These are phyloP conservation scores for Eucalyptus marginata DNA, from an alignment of 345 rosid genomes.

Conservation along the genomic window DNA sequence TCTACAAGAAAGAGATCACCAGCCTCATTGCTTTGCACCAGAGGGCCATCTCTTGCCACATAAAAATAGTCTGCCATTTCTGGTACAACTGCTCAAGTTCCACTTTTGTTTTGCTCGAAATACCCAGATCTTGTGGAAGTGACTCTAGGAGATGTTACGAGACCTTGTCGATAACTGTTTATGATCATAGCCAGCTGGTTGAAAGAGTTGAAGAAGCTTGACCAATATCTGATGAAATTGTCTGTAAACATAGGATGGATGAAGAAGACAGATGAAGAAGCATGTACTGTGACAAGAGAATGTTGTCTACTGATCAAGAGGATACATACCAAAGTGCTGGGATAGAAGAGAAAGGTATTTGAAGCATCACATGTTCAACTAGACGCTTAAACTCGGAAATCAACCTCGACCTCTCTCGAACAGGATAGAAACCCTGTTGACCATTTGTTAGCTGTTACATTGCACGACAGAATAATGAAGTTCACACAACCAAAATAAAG, in stretches of 20 bases:
- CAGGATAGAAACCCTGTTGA: slow-evolving; percentile 81
- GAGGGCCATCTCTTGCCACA: slow-evolving; percentile 99
- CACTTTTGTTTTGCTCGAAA: slow-evolving; percentile 40
- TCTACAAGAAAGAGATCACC: slow-evolving; percentile 83
- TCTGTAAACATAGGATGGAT: slow-evolving; percentile 24
- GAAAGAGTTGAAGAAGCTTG: slow-evolving; percentile 47
- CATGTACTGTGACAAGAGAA: background rate
- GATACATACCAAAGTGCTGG: slow-evolving; percentile 22
- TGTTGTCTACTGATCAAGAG: background rate
- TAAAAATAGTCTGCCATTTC: slow-evolving; percentile 76
- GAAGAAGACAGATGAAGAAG: background rate
- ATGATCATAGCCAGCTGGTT: slow-evolving; percentile 23
- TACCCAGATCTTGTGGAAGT: slow-evolving; percentile 27
- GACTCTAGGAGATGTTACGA: slow-evolving; percentile 12
- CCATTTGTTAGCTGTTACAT: background rate
- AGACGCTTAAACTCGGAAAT: slow-evolving; percentile 32
- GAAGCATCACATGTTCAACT: slow-evolving; percentile 49
- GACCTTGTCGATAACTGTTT: slow-evolving; percentile 28
- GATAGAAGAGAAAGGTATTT: slow-evolving; percentile 22
- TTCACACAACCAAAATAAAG: background rate
- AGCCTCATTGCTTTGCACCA: slow-evolving; percentile 80
- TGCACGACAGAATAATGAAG: background rate
- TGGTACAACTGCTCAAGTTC: slow-evolving; percentile 45
- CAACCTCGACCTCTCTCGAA: slow-evolving; percentile 78
- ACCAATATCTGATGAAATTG: slow-evolving; percentile 48